Base-by-base conservation (phyloP, 768 basidiomycete species). In the Amanita molliuscula region DNA sequence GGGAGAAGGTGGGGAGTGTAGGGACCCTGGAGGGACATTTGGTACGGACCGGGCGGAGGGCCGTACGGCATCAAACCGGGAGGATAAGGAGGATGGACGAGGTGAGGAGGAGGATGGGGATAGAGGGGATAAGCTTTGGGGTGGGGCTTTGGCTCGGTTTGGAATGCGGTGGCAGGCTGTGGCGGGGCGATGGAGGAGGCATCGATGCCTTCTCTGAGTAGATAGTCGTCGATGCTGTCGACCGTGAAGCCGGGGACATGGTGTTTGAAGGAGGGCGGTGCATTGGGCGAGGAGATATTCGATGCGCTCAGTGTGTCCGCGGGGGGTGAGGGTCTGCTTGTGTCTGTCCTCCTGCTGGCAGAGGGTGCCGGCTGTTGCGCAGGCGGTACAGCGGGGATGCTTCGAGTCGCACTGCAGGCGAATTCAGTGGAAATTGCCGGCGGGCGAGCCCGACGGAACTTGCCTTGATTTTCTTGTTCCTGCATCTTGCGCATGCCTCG, bases 391-490 rank as follows among this genome's bases (percentile, higher is more conserved):
- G 65, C 84, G 70, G 33, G 89, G 89, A 64, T 89, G 87, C 62
- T 89, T 90, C 6, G 88, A 90, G 66, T 92, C 89, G 75, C 89
- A 92, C 89, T 92, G 61, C 13, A 58, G 51, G 59, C 62, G 55
- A 54, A 56, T 37, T 56, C 55, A 58, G 62, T 81, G 84, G 82
- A 78, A 83, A 77, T 84, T 86, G 84, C 84, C 83, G 82, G 79
- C 83, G 84, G 82, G 76, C 71, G 67, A 67, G 66, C 74, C 79
- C 81, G 80, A 71, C 73, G 74, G 72, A 69, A 72, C 72, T 73
- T 75, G 81, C 86, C 87, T 92, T 92, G 71, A 92, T 92, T 84
- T 92, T 92, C 81, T 92, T 91, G 73, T 82, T 84, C 78, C 89
- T 86, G 76, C 89, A 92, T 65, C 89, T 78, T 56, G 89, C 84